Conservation (phyloP, 1,139 yeast species). For the Ogataea hybrid region DNA sequence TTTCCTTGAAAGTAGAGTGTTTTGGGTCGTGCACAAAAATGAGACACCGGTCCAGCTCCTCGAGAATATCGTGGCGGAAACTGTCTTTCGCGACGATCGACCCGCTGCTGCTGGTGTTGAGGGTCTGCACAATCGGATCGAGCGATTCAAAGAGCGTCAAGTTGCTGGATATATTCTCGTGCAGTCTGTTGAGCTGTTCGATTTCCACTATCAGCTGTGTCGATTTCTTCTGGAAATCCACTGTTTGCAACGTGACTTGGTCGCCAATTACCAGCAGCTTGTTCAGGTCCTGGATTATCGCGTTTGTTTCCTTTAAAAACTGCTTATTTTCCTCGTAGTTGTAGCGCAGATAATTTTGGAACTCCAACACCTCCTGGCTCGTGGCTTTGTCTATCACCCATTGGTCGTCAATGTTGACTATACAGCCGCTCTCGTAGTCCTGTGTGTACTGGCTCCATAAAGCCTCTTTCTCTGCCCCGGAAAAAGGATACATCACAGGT, state of each 20-base stretch:
- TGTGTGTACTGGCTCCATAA: constrained; percentile 37
- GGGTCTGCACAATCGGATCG: constrained; percentile 63
- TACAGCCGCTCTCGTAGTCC: constrained; percentile 39
- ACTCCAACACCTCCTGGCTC: constrained; percentile 38
- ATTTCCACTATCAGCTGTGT: constrained; percentile 53
- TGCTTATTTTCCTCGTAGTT: constrained; percentile 31
- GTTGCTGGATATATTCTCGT: constrained; percentile 49
- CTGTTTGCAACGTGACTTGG: constrained; percentile 57
- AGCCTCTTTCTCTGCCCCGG: constrained; percentile 34
- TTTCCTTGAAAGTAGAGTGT: constrained; percentile 60
- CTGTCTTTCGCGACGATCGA: constrained; percentile 59
- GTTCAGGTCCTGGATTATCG: constrained; percentile 42
- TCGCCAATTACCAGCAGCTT: constrained; percentile 49
- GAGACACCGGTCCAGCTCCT: constrained; percentile 59
- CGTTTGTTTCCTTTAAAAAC: constrained; percentile 42
- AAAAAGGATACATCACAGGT: constrained; percentile 37
- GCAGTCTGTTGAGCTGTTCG: constrained; percentile 41
- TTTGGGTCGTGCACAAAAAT: constrained; percentile 40
- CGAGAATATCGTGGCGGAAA: constrained; percentile 51
- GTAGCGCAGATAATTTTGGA: constrained; percentile 40
- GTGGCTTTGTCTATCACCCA: constrained; percentile 34
- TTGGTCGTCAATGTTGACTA: constrained; percentile 38
- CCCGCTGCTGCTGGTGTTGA: constrained; percentile 63
- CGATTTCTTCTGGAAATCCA: constrained; percentile 60
- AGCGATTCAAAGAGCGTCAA: constrained; percentile 66